These are phyloP conservation scores for Fusarium pseudograminearum DNA, from an alignment of 2,329 filamentous ascomycete species.

Conservation along the genomic window DNA sequence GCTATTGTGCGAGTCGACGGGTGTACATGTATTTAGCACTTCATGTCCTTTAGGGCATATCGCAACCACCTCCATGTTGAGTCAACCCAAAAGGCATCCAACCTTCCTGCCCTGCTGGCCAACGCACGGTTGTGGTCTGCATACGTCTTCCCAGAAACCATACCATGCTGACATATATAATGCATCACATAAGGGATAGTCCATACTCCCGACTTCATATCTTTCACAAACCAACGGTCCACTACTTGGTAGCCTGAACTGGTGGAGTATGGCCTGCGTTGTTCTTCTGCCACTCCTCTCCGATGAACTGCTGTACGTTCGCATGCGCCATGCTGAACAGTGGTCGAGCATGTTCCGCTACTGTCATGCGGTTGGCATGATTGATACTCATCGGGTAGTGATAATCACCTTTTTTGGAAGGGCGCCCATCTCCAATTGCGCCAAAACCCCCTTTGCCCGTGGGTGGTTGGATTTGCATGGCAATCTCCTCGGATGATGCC, in stretches of 20 bases:
- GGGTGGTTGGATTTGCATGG: conserved; percentile 47
- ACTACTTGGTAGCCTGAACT: conserved; percentile 21
- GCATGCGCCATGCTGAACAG: conserved; percentile 58
- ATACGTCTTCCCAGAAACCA: conserved; percentile 29
- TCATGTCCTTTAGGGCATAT: conserved; percentile 16
- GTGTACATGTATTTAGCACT: conserved; percentile 16
- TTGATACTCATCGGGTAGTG: conserved; percentile 52
- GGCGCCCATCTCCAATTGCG: conserved; percentile 55
- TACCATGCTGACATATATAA: conserved; percentile 20
- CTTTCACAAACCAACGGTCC: conserved; percentile 38
- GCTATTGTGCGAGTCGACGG: conserved; percentile 3
- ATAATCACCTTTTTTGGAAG: conserved; percentile 39
- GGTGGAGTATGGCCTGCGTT: background rate
- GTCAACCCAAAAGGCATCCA: conserved; percentile 48
- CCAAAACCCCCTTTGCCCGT: conserved; percentile 51
- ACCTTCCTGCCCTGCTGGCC: conserved; percentile 34
- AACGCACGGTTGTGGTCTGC: conserved; percentile 24
- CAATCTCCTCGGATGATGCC: conserved; percentile 49
- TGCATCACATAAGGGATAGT: conserved; percentile 17
- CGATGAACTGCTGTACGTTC: conserved; percentile 45
- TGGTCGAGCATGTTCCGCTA: conserved; percentile 55
- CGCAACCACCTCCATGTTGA: conserved; percentile 24
- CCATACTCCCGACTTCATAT: conserved; percentile 22
- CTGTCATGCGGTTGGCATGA: conserved; percentile 55
- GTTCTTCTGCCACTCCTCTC: conserved; percentile 30